A percentile compares a stretch with the other conserved stretches of the same genome.
These are phyloP conservation scores for Aspergillus bombycis DNA, from an alignment of 2,329 filamentous ascomycete genomes.

Conservation along the genomic window DNA sequence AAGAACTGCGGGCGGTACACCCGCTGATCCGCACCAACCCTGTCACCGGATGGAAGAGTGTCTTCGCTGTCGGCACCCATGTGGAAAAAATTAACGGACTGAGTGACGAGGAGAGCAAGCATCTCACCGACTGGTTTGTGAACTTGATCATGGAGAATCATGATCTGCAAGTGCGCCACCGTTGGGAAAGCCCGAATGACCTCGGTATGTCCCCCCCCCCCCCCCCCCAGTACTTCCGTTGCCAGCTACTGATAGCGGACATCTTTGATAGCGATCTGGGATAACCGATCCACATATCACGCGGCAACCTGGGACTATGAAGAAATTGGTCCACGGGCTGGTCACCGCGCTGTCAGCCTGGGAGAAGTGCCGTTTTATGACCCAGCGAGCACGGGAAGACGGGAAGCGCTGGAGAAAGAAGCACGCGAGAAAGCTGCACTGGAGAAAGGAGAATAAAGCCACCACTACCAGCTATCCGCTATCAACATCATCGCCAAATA, in stretches of 20 bases:
- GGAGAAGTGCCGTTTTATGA: slow-evolving; percentile 61
- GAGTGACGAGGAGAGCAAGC: slow-evolving; percentile 34
- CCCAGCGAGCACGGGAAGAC: slow-evolving; percentile 37
- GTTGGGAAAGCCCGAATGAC: slow-evolving; percentile 48
- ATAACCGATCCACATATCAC: slow-evolving; percentile 61
- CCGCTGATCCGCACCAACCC: slow-evolving; percentile 58
- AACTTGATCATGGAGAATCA: slow-evolving; percentile 45
- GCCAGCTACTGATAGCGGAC: not conserved
- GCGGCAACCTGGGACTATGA: slow-evolving; percentile 58
- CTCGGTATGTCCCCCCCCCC: slow-evolving; percentile 35
- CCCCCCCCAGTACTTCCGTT: not conserved
- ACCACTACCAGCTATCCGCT: too few relatives aligned
- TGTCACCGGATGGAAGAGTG: slow-evolving; percentile 43
- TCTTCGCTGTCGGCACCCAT: slow-evolving; percentile 40
- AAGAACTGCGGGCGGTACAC: slow-evolving; percentile 52
- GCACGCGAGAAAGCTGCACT: too few relatives aligned
- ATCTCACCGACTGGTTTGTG: slow-evolving; percentile 41
- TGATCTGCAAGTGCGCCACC: slow-evolving; percentile 44
- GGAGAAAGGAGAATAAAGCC: too few relatives aligned
- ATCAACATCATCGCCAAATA: too few relatives aligned
- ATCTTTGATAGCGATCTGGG: slow-evolving; percentile 55
- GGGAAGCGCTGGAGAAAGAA: slow-evolving; percentile 26
- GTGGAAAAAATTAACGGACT: slow-evolving; percentile 38
- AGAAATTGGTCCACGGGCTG: slow-evolving; percentile 50
- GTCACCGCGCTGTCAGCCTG: slow-evolving; percentile 55